phyloP scores from a whole-genome alignment of 257 asterid species.

The Solanum ossicruentum region DNA sequence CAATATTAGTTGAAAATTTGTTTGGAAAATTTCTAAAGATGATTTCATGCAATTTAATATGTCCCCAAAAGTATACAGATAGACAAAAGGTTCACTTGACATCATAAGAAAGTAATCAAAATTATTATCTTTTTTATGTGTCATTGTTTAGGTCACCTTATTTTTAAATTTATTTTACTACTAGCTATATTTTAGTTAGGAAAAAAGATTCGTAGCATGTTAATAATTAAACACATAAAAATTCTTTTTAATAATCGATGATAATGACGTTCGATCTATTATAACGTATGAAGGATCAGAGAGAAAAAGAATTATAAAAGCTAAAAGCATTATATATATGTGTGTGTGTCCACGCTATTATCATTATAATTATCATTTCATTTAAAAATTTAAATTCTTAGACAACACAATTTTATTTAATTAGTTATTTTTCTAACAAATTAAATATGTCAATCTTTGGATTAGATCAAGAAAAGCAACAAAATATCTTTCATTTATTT shows the following conservation, averaged over 20 bases:
- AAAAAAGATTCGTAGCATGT: no score
- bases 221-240: no score
- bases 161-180: neutral
- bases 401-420: neutral
- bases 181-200: neutral
- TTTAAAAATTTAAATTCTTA: no score
- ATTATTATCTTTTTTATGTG: neutral
- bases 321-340: no score
- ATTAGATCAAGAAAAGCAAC: neutral
- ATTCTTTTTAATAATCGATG: no score
- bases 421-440: neutral
- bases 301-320: no score
- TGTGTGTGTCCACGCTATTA: no score
- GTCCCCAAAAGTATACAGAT: neutral
- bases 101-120: neutral
- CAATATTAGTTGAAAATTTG: neutral
- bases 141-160: neutral
- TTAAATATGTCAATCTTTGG: neutral
- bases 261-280: no score
- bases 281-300: no score
- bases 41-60: neutral
- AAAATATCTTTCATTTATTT: neutral
- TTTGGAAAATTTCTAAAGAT: neutral
- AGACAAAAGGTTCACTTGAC: neutral
- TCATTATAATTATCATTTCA: no score